Evolutionary conservation across 2,329 filamentous ascomycete genomes (phyloP), one percentile per base, ranked within the genome.

Genomic region (Aureobasidium sp.): DNA sequence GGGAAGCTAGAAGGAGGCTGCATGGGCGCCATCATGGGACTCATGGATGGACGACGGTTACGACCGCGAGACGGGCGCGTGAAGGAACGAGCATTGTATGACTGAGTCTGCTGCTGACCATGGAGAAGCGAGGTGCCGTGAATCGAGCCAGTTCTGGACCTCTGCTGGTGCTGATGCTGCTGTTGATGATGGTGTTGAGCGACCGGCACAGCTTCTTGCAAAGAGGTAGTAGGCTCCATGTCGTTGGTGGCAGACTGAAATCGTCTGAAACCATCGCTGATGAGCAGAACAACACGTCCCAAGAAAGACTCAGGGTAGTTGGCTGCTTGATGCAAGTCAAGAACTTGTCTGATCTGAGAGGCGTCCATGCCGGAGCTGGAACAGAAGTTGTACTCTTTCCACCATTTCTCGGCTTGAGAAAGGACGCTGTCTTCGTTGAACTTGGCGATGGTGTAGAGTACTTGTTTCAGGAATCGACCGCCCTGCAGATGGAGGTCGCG

Each of bases 391-490:
- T 70, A 68, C 14, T 66, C 59, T 29, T 67, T 29, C 59, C 68
- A 69, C 64, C 64, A 64, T 14, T 66, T 58, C 37, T 65, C 66
- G 20, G 71, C 64, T 12, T 41, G 51, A n/a, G 68, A 68, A 25
- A 72, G 58, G 36, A 69, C 67, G 12, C 45, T 45, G 22, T 70
- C 51, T 27, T 67, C 59, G 53, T 74, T 74, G 63, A 65, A 72
- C n/a, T 68, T 29, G 2, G 72, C 71, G 61, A 69, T 67, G 29
- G 57, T 66, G 60, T 68, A 69, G 65, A 70, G 72, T 17, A 68
- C 71, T 51, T 73, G 69, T 65, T 73, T 73, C 56, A 74, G 67
- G 53, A 74, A 74, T n/a, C 65, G 61, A 37, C 66, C 66, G 44
- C 71, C 69, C 62, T 71, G 70, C 62, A 68, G 63, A 55, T 68